Evolutionary conservation across 2,329 filamentous ascomycete genomes (phyloP).

Genomic region (Domatiomyces catenatus): DNA sequence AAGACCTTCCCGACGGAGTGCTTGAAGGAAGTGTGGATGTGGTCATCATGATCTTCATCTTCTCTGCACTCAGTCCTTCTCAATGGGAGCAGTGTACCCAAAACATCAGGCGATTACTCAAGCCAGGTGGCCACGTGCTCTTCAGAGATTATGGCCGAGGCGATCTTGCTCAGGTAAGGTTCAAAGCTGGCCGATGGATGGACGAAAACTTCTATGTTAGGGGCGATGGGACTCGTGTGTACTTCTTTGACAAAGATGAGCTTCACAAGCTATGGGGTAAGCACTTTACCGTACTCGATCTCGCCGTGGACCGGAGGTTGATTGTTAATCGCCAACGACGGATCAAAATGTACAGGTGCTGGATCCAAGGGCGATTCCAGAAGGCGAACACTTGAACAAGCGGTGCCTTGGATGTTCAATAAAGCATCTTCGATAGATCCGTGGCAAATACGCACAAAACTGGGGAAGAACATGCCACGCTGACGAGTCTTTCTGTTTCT

Average conservation of each 20-base stretch:
- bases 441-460: neutral
- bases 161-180: conserved; percentile 88
- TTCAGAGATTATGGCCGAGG: conserved; percentile 95
- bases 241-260: conserved; percentile 88
- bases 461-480: neutral
- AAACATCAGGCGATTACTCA: conserved; percentile 70
- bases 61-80: conserved; percentile 69
- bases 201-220: conserved; percentile 96
- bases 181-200: conserved; percentile 87
- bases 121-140: conserved; percentile 81
- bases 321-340: conserved; percentile 81
- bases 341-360: conserved; percentile 97
- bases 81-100: conserved; percentile 73
- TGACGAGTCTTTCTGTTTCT: neutral
- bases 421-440: neutral
- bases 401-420: neutral
- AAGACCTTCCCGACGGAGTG: conserved; percentile 58
- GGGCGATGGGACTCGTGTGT: conserved; percentile 88
- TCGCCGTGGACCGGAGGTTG: conserved; percentile 75
- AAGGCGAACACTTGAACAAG: conserved; percentile 16
- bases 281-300: conserved; percentile 56
- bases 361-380: conserved; percentile 39
- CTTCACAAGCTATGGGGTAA: conserved; percentile 63
- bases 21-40: conserved; percentile 71
- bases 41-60: conserved; percentile 91